Percentiles rank a stretch among this genome's conserved stretches.
Evolutionary conservation across 1,284 basidiomycete species (phyloP).

Genomic region (Heimioporus retisporus): DNA sequence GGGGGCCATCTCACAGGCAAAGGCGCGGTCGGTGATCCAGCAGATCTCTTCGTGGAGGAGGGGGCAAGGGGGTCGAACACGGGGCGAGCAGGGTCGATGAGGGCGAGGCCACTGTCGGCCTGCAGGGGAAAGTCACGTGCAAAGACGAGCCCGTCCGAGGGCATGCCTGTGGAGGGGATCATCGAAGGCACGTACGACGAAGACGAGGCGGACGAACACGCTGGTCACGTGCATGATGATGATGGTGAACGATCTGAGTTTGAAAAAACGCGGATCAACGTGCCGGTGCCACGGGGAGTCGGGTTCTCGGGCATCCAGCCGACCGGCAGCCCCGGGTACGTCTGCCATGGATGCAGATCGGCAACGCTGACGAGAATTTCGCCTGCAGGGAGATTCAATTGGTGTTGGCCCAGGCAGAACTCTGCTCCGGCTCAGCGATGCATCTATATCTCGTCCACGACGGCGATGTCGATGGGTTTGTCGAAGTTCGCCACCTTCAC

Average conservation of each 20-base stretch:
- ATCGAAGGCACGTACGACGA: no score
- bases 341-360: no score
- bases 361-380: no score
- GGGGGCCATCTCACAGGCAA: slow-evolving; percentile 80
- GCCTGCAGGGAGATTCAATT: slow-evolving; percentile 84
- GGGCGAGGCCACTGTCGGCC: slow-evolving; percentile 86
- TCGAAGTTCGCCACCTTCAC: slow-evolving; percentile 89
- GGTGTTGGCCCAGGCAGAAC: slow-evolving; percentile 88
- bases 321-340: no score
- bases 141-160: slow-evolving; percentile 72
- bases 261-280: no score
- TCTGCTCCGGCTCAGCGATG: slow-evolving; percentile 85
- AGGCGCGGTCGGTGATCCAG: slow-evolving; percentile 87
- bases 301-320: no score
- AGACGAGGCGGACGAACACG: slow-evolving; percentile 51
- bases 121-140: slow-evolving; percentile 78
- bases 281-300: no score
- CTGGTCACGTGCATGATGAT: no score
- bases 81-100: slow-evolving; percentile 53
- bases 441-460: slow-evolving; percentile 99
- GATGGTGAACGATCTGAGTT: no score
- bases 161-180: slow-evolving; percentile 82
- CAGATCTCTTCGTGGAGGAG: slow-evolving; percentile 83
- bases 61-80: slow-evolving; percentile 75
- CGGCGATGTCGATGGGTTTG: slow-evolving; percentile 80